Evolutionary conservation across 2,329 filamentous ascomycete genomes (phyloP).

Genomic region (Cryoendolithus antarcticus): DNA sequence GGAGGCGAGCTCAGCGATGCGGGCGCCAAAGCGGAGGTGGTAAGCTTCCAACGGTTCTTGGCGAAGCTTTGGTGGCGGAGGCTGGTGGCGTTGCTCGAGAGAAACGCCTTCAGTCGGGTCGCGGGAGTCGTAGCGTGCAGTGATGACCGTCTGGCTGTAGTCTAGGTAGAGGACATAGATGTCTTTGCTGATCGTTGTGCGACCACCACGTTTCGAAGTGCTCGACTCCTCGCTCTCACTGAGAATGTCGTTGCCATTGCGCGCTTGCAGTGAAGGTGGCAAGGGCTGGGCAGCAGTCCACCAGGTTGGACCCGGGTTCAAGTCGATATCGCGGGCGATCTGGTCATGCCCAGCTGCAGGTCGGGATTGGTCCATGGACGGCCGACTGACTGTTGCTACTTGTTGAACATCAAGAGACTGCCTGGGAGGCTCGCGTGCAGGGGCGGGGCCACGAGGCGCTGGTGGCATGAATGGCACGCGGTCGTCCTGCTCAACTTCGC

Average conservation of each 20-base stretch:
- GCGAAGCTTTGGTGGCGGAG: constrained; percentile 65
- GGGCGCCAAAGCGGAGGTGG: constrained; percentile 68
- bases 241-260: constrained; percentile 63
- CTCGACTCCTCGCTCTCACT: constrained; percentile 71
- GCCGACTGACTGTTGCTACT: constrained; percentile 35
- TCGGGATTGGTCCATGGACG: constrained; percentile 64
- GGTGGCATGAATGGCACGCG: constrained; percentile 14
- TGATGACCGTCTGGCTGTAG: constrained; percentile 89
- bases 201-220: constrained; percentile 55
- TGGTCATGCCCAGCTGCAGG: constrained; percentile 63
- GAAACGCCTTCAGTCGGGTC: constrained; percentile 55
- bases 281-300: constrained; percentile 72
- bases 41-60: constrained; percentile 89
- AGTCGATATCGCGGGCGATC: constrained; percentile 78
- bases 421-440: constrained; percentile 36
- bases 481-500: constrained; percentile 13
- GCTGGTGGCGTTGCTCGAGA: constrained; percentile 76
- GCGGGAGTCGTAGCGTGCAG: constrained; percentile 62
- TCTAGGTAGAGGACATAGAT: constrained; percentile 86
- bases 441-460: constrained; percentile 17
- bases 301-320: constrained; percentile 65
- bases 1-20: constrained; percentile 57
- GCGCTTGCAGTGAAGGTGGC: constrained; percentile 69
- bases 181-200: constrained; percentile 61
- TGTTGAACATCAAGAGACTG: constrained; percentile 48